Conservation (phyloP, 2,329 filamentous ascomycete genomes). For the Rutstroemia sp. region DNA sequence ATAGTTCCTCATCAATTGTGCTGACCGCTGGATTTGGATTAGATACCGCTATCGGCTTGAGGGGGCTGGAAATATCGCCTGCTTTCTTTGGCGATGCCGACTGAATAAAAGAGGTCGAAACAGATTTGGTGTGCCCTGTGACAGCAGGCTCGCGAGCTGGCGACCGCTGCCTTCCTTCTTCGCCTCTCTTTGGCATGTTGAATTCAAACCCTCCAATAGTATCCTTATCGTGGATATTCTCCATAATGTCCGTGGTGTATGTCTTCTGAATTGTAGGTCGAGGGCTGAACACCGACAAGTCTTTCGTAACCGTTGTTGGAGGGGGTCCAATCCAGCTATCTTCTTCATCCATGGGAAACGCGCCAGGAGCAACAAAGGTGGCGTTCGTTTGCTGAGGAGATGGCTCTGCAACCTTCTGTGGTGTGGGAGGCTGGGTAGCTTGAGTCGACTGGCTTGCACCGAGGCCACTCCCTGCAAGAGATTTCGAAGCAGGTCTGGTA, state of each 20-base stretch:
- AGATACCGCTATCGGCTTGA: constrained; percentile 56
- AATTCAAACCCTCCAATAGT: constrained; percentile 43
- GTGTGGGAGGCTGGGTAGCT: constrained; percentile 9
- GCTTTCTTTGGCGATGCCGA: constrained; percentile 41
- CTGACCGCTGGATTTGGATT: constrained; percentile 49
- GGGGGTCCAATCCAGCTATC: constrained; percentile 55
- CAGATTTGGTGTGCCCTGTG: constrained; percentile 51
- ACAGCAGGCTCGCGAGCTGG: constrained; percentile 25
- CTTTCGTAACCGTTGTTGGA: constrained; percentile 29
- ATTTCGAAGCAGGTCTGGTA: constrained; percentile 28
- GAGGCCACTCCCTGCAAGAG: constrained; percentile 21
- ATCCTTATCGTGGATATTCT: constrained; percentile 43
- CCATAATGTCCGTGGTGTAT: constrained; percentile 54
- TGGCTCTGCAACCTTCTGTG: constrained; percentile 14
- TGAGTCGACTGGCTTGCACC: constrained; percentile 17
- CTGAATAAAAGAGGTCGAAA: constrained; percentile 51
- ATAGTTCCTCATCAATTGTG: constrained; percentile 30
- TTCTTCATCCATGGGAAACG: constrained; percentile 51
- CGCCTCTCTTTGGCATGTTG: constrained; percentile 35
- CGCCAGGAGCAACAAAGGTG: constrained; percentile 41
- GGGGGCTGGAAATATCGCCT: constrained; percentile 30
- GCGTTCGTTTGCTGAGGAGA: constrained; percentile 12
- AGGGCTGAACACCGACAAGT: constrained; percentile 34
- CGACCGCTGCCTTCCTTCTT: constrained; percentile 28
- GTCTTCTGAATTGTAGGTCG: constrained; percentile 52